A percentile compares a stretch with the other conserved stretches of the same genome.
Conservation (phyloP, 495 filamentous ascomycete species). For the Hypoxylon perforatum region DNA sequence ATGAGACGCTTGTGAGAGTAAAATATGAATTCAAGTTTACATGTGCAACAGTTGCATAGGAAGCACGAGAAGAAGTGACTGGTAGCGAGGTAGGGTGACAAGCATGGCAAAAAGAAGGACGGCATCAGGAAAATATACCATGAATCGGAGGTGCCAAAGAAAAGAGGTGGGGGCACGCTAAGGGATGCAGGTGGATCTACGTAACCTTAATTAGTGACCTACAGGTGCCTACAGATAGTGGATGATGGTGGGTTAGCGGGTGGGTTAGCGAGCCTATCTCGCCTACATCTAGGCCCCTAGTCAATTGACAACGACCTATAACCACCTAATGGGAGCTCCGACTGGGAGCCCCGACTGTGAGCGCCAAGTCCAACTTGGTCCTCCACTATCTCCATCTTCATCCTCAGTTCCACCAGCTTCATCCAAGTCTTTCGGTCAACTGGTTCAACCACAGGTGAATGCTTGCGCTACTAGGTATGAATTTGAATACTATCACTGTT, state of each 20-base stretch:
- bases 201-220: constrained; percentile 31
- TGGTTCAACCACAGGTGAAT: constrained; percentile 14
- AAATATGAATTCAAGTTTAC: constrained; percentile 14
- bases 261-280: no score
- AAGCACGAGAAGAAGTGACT: constrained; percentile 9
- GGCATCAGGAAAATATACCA: constrained; percentile 43
- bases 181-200: constrained; percentile 25
- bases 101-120: constrained; percentile 23
- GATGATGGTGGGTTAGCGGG: no score
- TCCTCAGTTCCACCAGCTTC: constrained; percentile 16
- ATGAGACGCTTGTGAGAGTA: background rate
- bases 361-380: background rate
- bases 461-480: constrained; percentile 9
- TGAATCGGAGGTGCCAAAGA: constrained; percentile 33
- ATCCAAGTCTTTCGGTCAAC: constrained; percentile 23
- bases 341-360: constrained; percentile 28
- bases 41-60: constrained; percentile 28
- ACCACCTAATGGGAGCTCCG: constrained; percentile 24
- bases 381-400: constrained; percentile 12
- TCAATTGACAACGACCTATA: no score
- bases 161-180: constrained; percentile 33
- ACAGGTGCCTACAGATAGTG: background rate
- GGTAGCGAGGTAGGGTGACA: constrained; percentile 24
- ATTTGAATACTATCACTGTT: constrained; percentile 5
- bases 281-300: no score